Evolutionary conservation across 2,329 filamentous ascomycete species (phyloP), one percentile per base, ranked within the genome.

Genomic region (Pseudofabraea citricarpa): DNA sequence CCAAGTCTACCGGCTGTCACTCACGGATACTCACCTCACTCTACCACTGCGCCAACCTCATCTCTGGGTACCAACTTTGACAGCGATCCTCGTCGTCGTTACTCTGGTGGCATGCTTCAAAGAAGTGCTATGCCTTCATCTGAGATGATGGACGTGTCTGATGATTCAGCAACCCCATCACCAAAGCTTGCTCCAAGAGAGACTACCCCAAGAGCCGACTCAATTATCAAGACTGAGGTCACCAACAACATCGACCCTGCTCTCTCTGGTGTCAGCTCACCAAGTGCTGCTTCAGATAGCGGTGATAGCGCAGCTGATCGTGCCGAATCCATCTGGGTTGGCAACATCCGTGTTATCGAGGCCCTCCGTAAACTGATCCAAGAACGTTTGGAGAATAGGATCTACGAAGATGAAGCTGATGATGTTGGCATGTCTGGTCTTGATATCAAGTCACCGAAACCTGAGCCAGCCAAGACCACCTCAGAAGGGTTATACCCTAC

Each of bases 1-100:
- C 87, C 87, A 15, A 87, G 73, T 51, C 76, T 93, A 23, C 86
- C 77, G 18, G 77, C 85, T 36, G 82, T 87, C 40, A 81, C 77
- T 46, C 76, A 82, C 35, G 83, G 84, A 61, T 87, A 85, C 57
- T 74, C 77, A 2, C 74, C 81, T 22, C 82, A 85, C 51, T 77
- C 80, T 3, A 79, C 82, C 27, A 82, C 72, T n/a, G 74, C 75
- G 21, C 75, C 76, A 21, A 67, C 85, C 2, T 81, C 86, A 12
- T 85, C 83, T 18, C 75, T 91, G 13, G 87, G 84, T 2, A 76
- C 81, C 12, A 81, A 69, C 56, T 85, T 83, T 50, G 79, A 82
- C 45, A 70, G 67, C 49, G 78, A 79, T 51, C 77, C 79, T 58
- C 77, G 80, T 38, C 78, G 81, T 40, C 77, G 81, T 47, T 84